Conservation (phyloP, 805 yeast genomes). For the Candida andamanensis region DNA sequence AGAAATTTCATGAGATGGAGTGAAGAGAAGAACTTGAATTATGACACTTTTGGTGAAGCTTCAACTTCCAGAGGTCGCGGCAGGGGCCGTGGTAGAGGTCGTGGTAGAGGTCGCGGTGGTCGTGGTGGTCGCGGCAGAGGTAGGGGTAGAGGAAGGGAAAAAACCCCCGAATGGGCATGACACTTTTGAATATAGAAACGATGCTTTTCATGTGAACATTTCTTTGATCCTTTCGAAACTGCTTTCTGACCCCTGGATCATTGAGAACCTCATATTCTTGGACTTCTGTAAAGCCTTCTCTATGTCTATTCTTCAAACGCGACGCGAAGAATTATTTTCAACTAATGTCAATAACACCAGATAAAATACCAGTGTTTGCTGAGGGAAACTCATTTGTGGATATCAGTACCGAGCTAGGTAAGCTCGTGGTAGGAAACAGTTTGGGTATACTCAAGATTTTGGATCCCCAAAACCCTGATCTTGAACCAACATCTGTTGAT, state of each 20-base stretch:
- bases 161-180: constrained; percentile 30
- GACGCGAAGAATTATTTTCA: constrained; percentile 6
- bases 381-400: constrained; percentile 37
- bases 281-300: too few species aligned
- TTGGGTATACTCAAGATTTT: constrained; percentile 52
- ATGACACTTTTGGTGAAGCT: constrained; percentile 81
- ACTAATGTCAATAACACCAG: constrained; percentile 5
- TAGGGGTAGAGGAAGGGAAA: constrained; percentile 18
- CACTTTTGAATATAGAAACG: too few species aligned
- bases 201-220: background rate
- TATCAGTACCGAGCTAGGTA: constrained; percentile 16
- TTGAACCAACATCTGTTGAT: constrained; percentile 60
- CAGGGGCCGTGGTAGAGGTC: constrained; percentile 17
- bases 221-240: background rate
- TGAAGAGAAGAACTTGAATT: constrained; percentile 66
- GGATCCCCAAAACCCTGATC: constrained; percentile 41
- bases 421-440: constrained; percentile 49
- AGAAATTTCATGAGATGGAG: constrained; percentile 55
- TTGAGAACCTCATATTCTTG: too few species aligned
- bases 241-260: too few species aligned
- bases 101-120: constrained; percentile 14
- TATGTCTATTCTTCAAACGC: too few species aligned
- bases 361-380: constrained; percentile 32
- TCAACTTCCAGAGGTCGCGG: constrained; percentile 48
- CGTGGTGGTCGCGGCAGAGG: constrained; percentile 16